Percentiles rank a stretch among this genome's conserved stretches.
Conservation (phyloP, 2,329 filamentous ascomycete species). For the Colletotrichum musae region DNA sequence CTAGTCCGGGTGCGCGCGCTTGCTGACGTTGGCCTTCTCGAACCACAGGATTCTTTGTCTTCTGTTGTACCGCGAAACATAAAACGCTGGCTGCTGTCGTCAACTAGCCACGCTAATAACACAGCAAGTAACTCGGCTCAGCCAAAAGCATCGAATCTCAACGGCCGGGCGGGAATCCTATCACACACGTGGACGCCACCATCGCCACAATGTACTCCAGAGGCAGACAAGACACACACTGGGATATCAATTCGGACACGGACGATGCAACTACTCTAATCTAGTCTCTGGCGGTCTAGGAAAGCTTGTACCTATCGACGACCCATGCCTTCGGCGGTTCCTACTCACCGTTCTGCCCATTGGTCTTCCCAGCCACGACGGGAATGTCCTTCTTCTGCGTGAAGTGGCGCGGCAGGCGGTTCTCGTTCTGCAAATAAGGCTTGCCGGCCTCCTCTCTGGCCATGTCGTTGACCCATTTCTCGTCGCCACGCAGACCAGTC, state of each 20-base stretch:
- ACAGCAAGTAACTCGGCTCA: too few relatives aligned
- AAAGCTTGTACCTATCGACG: not conserved
- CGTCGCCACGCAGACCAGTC: constrained; percentile 68
- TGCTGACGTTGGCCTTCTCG: not conserved
- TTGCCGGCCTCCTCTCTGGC: constrained; percentile 75
- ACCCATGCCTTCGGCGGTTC: not conserved
- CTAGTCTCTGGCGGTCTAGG: not conserved
- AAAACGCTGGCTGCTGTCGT: too few relatives aligned
- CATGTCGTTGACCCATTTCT: constrained; percentile 81
- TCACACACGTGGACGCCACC: not conserved
- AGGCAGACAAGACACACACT: constrained; percentile 1
- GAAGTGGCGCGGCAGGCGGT: constrained; percentile 68
- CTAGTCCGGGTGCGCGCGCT: not conserved
- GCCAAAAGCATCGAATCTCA: too few relatives aligned
- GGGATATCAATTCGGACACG: constrained; percentile 2
- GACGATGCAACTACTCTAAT: constrained; percentile 15
- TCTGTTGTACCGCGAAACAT: too few relatives aligned
- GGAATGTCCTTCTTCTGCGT: constrained; percentile 50
- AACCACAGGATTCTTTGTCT: not conserved
- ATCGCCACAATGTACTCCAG: not conserved
- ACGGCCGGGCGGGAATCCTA: not conserved
- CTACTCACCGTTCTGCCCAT: constrained; percentile 7
- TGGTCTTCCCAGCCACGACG: constrained; percentile 5
- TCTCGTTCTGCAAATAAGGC: constrained; percentile 72
- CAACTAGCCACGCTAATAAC: too few relatives aligned